Conservation (phyloP, 106 monocot species). For the Dactylorhiza incarnata region DNA sequence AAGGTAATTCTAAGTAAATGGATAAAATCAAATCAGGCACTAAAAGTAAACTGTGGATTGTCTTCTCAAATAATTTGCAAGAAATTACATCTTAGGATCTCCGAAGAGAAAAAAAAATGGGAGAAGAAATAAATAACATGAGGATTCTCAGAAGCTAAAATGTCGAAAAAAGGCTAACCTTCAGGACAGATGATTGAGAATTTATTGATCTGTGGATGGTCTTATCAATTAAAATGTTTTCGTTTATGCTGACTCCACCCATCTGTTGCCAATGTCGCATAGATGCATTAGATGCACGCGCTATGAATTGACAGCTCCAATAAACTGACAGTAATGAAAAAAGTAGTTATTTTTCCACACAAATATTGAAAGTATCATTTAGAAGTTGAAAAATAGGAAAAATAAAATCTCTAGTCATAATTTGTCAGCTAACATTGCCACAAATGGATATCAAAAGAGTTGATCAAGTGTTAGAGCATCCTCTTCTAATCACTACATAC, state of each 20-base stretch:
- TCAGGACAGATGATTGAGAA: slow-evolving; percentile 83
- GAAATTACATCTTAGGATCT: neutral
- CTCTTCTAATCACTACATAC: neutral
- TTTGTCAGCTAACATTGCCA: neutral
- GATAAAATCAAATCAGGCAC: neutral
- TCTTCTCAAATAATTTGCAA: neutral
- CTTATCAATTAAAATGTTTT: slow-evolving; percentile 90
- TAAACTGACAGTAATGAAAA: slow-evolving; percentile 39
- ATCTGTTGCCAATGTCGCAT: slow-evolving; percentile 94
- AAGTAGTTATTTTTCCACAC: neutral
- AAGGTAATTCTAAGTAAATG: neutral
- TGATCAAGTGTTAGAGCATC: neutral
- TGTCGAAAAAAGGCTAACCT: slow-evolving; percentile 33
- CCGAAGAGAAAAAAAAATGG: neutral
- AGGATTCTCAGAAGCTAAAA: neutral
- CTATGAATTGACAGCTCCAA: slow-evolving; percentile 98
- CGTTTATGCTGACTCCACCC: slow-evolving; percentile 84
- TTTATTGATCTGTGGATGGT: slow-evolving; percentile 65
- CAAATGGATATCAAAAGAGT: neutral
- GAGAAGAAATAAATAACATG: neutral
- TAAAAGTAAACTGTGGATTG: neutral
- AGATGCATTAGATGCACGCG: slow-evolving; percentile 84
- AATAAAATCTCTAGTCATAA: neutral
- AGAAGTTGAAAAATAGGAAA: neutral
- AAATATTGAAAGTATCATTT: neutral